A percentile compares a stretch with the other conserved stretches of the same genome.
Evolutionary conservation across 768 basidiomycete genomes (phyloP).

Genomic region (Aureoboletus auriporus): DNA sequence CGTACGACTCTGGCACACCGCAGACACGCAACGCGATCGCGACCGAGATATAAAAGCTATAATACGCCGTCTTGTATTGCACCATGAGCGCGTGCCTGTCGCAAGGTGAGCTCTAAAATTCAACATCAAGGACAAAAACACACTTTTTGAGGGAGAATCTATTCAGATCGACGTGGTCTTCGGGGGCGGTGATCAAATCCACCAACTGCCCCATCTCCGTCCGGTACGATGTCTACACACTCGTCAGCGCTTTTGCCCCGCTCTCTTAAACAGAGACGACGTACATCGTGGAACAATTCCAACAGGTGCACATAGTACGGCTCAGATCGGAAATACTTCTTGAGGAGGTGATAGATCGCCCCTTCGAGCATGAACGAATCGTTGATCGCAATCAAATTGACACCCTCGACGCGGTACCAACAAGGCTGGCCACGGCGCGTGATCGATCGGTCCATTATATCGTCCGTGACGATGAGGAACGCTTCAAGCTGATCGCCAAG

Average conservation of each 20-base stretch:
- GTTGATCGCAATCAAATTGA: slow-evolving; percentile 86
- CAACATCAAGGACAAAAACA: slow-evolving; percentile 17
- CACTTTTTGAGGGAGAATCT: slow-evolving; percentile 85
- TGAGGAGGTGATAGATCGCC: slow-evolving; percentile 88
- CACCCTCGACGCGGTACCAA: slow-evolving; percentile 71
- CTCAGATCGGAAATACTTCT: slow-evolving; percentile 77
- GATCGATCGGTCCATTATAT: slow-evolving; percentile 95
- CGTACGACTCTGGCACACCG: slow-evolving; percentile 52
- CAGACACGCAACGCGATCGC: slow-evolving; percentile 87
- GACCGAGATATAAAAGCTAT: slow-evolving; percentile 98
- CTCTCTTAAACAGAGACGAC: no score
- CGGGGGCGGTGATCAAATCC: slow-evolving; percentile 93
- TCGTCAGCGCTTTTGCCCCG: no score
- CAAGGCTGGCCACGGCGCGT: slow-evolving; percentile 94
- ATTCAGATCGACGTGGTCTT: slow-evolving; percentile 79
- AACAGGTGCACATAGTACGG: slow-evolving; percentile 85
- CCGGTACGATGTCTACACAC: slow-evolving; percentile 60
- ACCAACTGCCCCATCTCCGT: slow-evolving; percentile 97
- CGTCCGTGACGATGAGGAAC: slow-evolving; percentile 93
- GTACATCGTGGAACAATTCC: slow-evolving; percentile 85
- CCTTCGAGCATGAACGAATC: slow-evolving; percentile 95
- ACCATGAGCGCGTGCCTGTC: slow-evolving; percentile 87
- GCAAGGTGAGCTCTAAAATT: neutral
- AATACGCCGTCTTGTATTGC: slow-evolving; percentile 95
- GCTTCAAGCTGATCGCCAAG: slow-evolving; percentile 72